phyloP scores from a whole-genome alignment of 2,329 filamentous ascomycete species.

The Thermoascus crustaceus region DNA sequence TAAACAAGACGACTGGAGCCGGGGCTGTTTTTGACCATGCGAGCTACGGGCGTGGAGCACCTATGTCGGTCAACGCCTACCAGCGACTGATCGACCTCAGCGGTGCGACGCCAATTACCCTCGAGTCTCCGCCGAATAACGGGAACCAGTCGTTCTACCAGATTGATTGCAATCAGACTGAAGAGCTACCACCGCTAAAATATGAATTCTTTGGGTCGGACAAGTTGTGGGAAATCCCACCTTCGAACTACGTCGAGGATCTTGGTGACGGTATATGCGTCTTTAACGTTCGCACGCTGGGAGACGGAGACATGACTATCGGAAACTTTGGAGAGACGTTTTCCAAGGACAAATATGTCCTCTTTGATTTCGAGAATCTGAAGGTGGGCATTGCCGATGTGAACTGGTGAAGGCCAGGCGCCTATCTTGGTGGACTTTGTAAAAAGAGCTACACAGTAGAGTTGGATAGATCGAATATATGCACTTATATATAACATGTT shows the following conservation, averaged over 20 bases:
- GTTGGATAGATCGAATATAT: too few species aligned
- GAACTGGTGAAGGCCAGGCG: constrained; percentile 10
- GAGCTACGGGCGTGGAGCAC: constrained; percentile 13
- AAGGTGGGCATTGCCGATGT: constrained; percentile 13
- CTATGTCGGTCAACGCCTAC: constrained; percentile 12
- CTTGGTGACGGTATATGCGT: constrained; percentile 11
- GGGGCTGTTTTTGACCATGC: constrained; percentile 14
- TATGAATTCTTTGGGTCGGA: constrained; percentile 10
- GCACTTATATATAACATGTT: too few species aligned
- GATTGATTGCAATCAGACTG: constrained; percentile 10
- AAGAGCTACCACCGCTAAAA: constrained; percentile 10
- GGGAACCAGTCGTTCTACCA: constrained; percentile 12
- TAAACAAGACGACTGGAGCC: constrained; percentile 12
- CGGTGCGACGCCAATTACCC: constrained; percentile 10
- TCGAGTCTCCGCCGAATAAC: constrained; percentile 11
- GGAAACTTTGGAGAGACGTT: constrained; percentile 15
- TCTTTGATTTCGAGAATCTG: constrained; percentile 13
- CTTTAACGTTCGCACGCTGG: constrained; percentile 13
- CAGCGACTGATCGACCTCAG: constrained; percentile 9
- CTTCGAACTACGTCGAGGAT: constrained; percentile 12
- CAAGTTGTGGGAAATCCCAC: constrained; percentile 11
- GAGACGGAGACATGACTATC: constrained; percentile 11
- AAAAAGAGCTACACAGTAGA: too few species aligned
- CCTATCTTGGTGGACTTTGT: too few species aligned
- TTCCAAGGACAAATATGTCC: constrained; percentile 14